Evolutionary conservation across 176 grass and related monocot species (phyloP), one percentile per base, ranked within the genome.

Genomic region (Oryza glaberrima): DNA sequence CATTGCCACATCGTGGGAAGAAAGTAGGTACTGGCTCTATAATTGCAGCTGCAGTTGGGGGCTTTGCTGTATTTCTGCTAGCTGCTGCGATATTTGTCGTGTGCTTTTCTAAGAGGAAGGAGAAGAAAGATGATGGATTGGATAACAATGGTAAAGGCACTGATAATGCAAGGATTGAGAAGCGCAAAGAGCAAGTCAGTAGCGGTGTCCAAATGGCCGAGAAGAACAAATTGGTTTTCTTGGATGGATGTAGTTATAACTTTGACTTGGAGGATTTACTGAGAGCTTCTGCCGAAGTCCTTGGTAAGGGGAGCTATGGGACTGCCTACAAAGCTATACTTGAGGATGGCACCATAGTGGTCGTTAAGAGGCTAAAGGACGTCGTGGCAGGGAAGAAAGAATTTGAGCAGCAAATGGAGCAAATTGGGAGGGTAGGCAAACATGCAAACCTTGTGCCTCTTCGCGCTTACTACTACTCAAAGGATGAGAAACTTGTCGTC

Each of bases 401-500:
- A 84, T 96, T 99, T 86, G 97, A 99, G 82, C 93, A 92, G 70
- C 97, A 99, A 77, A 96, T 99, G 92, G 97, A 99, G 56, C 83
- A 92, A 32, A 90, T 99, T 17, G 91, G 86, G n/a, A 94, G 78
- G 58, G 90, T 92, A 66, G 92, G 97, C 44, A 91, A 89, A 72
- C 92, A 92, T 73, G 81, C 88, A 65, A 90, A 94, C 77, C 82
- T 99, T 3, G 76, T 91, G 54, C 88, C 90, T 4, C 84, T 99
- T 76, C 83, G 90, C 75, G 97, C 97, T 70, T 99, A 99, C 79
- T 99, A 96, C 88, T 96, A 94, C 90, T 99, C 97, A 1, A 99
- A 99, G 85, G 97, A 99, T 80, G 97, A 99, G 87, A 99, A 94
- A 82, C 91, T 99, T 85, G 77, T 99, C 35, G 97, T 99, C 80